phyloP scores from a whole-genome alignment of 2,329 filamentous ascomycete genomes.

The Fusarium musae region DNA sequence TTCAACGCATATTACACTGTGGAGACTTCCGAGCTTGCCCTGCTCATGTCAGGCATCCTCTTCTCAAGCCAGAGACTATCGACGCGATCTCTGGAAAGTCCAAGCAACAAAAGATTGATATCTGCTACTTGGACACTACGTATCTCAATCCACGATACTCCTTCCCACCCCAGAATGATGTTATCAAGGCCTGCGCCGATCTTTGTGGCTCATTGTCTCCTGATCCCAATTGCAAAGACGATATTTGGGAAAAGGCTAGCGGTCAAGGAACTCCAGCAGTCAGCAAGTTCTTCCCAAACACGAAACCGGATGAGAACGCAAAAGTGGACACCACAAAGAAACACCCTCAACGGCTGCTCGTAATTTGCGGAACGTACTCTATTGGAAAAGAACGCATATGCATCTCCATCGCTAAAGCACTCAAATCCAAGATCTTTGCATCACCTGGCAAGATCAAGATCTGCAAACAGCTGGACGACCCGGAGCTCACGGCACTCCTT shows the following conservation, averaged over 20 bases:
- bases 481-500: slow-evolving; percentile 80
- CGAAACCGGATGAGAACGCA: slow-evolving; percentile 45
- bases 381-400: slow-evolving; percentile 98
- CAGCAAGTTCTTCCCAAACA: slow-evolving; percentile 63
- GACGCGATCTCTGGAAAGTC: slow-evolving; percentile 77
- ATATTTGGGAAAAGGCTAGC: slow-evolving; percentile 58
- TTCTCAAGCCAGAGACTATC: slow-evolving; percentile 78
- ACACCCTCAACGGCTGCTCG: slow-evolving; percentile 73
- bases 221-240: slow-evolving; percentile 63
- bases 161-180: slow-evolving; percentile 88
- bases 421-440: slow-evolving; percentile 90
- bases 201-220: slow-evolving; percentile 84
- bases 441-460: slow-evolving; percentile 85
- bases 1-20: slow-evolving; percentile 90
- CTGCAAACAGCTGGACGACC: slow-evolving; percentile 84
- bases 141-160: slow-evolving; percentile 96
- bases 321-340: slow-evolving; percentile 44
- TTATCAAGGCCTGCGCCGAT: slow-evolving; percentile 87
- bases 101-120: slow-evolving; percentile 87
- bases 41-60: slow-evolving; percentile 82
- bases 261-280: slow-evolving; percentile 57
- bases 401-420: slow-evolving; percentile 86
- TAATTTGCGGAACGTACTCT: slow-evolving; percentile 95
- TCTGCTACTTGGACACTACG: slow-evolving; percentile 97
- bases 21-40: slow-evolving; percentile 95